Percentiles rank a stretch among this genome's conserved stretches.
Evolutionary conservation across 371 early-diverging fungal genomes (phyloP).

Genomic region (Rhizopus stolonifer): DNA sequence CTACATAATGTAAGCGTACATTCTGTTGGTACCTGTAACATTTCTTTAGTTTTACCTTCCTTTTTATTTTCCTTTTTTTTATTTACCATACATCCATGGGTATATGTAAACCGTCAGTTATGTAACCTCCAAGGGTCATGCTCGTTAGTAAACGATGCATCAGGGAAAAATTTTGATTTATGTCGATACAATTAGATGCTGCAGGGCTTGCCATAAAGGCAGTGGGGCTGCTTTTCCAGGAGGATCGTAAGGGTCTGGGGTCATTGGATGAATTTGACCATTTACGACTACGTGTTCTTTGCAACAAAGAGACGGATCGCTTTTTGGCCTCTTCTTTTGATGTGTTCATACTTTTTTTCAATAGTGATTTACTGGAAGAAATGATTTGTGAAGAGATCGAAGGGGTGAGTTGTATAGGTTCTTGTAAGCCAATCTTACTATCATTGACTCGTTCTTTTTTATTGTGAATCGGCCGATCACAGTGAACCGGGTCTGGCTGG

Average conservation of each 20-base stretch:
- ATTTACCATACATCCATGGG: conserved; percentile 37
- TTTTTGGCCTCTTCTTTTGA: conserved; percentile 2
- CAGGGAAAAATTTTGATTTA: not conserved
- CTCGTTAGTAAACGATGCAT: conserved; percentile 23
- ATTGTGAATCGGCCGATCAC: not conserved
- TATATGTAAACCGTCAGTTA: conserved; percentile 25
- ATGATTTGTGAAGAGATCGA: not conserved
- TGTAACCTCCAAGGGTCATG: conserved; percentile 35
- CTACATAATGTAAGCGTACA: conserved; percentile 26
- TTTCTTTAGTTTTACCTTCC: not conserved
- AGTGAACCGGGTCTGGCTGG: too few species aligned
- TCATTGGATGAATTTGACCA: not conserved
- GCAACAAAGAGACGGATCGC: not conserved
- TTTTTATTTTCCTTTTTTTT: not conserved
- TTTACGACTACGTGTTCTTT: not conserved
- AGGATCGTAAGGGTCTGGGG: too few species aligned
- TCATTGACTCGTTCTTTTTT: not conserved
- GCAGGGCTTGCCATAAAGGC: not conserved
- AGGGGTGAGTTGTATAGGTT: not conserved
- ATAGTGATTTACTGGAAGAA: not conserved
- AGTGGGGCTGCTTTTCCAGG: conserved; percentile 4
- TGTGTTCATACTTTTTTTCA: not conserved
- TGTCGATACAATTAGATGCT: not conserved
- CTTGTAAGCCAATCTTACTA: not conserved
- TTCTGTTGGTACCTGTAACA: conserved; percentile 28